These are phyloP conservation scores for Cetraspora pellucida DNA, from an alignment of 192 early-diverging fungal species.

Conservation along the genomic window DNA sequence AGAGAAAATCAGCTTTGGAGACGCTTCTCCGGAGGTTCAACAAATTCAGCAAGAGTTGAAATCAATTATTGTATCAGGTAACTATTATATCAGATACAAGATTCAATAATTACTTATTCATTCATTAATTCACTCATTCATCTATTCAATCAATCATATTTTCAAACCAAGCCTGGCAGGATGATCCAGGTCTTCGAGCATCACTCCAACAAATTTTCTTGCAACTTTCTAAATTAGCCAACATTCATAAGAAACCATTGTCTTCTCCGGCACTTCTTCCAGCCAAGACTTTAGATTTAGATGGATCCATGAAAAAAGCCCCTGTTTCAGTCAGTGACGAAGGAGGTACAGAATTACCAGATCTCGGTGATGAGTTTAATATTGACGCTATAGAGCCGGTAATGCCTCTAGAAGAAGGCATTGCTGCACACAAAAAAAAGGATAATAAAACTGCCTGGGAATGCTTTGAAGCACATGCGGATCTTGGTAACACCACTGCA, in stretches of 20 bases:
- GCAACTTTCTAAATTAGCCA: not conserved
- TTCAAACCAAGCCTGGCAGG: conserved; percentile 1
- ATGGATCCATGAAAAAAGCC: not conserved
- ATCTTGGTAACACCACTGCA: not conserved
- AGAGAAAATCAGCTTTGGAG: conserved; percentile 4
- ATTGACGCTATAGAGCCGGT: not conserved
- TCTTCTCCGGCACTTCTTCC: not conserved
- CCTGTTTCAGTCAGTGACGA: not conserved
- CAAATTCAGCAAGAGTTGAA: not conserved
- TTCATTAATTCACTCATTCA: too few species aligned
- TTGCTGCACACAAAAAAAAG: not conserved
- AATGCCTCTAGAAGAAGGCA: conserved; percentile 17
- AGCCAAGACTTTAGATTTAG: not conserved
- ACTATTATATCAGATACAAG: not conserved
- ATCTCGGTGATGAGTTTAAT: too few species aligned
- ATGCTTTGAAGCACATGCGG: not conserved
- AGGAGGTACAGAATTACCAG: not conserved
- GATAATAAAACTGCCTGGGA: not conserved
- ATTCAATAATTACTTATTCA: not conserved
- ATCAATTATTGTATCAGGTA: not conserved
- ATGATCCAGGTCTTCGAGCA: not conserved
- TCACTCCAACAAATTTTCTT: conserved; percentile 17
- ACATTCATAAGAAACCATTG: not conserved
- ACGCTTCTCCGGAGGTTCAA: not conserved
- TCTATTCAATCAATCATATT: too few species aligned